Conservation (phyloP, 2,329 filamentous ascomycete species). For the Colletotrichum graminicola region DNA sequence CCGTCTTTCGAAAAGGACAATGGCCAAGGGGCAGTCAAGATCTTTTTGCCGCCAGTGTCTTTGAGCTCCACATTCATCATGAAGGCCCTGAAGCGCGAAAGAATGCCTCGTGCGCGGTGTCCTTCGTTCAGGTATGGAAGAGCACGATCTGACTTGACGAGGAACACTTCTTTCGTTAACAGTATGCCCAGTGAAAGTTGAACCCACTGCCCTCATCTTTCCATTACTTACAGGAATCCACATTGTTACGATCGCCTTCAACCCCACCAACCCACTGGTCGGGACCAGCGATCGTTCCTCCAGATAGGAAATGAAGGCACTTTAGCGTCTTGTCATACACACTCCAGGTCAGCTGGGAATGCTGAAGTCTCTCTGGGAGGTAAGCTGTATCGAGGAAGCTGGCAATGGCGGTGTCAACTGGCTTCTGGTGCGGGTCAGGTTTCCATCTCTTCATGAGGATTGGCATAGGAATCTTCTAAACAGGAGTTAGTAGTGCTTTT, state of each 20-base stretch:
- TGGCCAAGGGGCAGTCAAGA: conserved; percentile 61
- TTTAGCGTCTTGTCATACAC: conserved; percentile 62
- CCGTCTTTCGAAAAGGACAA: conserved; percentile 53
- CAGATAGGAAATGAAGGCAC: conserved; percentile 56
- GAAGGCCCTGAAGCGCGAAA: conserved; percentile 52
- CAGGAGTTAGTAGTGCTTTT: not conserved
- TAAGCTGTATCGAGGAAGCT: conserved; percentile 66
- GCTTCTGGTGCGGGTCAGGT: conserved; percentile 51
- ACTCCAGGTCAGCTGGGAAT: conserved; percentile 57
- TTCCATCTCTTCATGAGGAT: conserved; percentile 21
- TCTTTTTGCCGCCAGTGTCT: conserved; percentile 54
- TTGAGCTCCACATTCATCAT: conserved; percentile 56
- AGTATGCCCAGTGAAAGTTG: too few relatives aligned
- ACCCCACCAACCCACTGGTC: conserved; percentile 65
- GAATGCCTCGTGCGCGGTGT: conserved; percentile 50
- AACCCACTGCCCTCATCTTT: not conserved
- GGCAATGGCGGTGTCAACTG: conserved; percentile 60
- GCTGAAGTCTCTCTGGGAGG: conserved; percentile 59
- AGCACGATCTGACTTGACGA: conserved; percentile 58
- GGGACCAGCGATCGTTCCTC: conserved; percentile 59
- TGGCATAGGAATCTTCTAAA: conserved; percentile 25
- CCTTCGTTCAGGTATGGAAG: conserved; percentile 58
- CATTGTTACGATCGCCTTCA: conserved; percentile 52
- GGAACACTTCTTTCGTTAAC: conserved; percentile 52
- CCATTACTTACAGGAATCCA: conserved; percentile 49